Evolutionary conservation across 2,329 filamentous ascomycete species (phyloP), one percentile per base, ranked within the genome.

Genomic region (Neopestalotiopsis sp.): DNA sequence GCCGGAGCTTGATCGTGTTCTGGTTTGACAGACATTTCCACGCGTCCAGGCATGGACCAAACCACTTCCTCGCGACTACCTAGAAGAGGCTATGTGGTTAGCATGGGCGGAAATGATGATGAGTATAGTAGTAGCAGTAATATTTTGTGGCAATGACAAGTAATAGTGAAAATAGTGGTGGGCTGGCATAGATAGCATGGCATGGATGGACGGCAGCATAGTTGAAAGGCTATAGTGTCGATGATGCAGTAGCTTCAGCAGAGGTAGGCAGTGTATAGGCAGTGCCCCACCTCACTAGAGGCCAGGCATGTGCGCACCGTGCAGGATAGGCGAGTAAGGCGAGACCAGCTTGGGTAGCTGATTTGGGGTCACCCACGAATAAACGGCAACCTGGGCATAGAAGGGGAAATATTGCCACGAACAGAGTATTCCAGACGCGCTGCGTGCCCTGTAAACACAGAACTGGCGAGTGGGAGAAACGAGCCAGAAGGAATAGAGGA

Each of bases 11-110:
- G 58, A 42, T 60, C 63, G 28, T 20, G 58, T 56, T 69, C 67
- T 56, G 59, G 32, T 57, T 66, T 69, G 61, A 63, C 56, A 57
- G 67, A 69, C 67, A 69, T 69, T 57, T 20, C 52, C 59, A 61
- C 59, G 34, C 59, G 59, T 40, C 59, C 59, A 61, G 59, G 59
- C 59, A 61, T 61, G 45, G 40, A 65, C 40, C 40, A 17, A 28
- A 56, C 40, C 38, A 65, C 61, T 38, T 28, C 30, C 59, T 62
- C 61, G 42, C 61, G n/a, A 45, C 40, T 34, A n/a, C 40, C 61
- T 64, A 52, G 20, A 64, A 20, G 20, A n/a, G n/a, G n/a, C 9
- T 52, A 52, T 52, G 20, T 52, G 20, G 45, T 52, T 20, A 52
- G 45, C 45, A 52, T 38, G 6, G 34, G 34, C 10, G 34, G 34